A percentile compares a stretch with the other conserved stretches of the same genome.
These are phyloP conservation scores for Aureobasidium sp. DNA, from an alignment of 2,329 filamentous ascomycete species.

Conservation along the genomic window DNA sequence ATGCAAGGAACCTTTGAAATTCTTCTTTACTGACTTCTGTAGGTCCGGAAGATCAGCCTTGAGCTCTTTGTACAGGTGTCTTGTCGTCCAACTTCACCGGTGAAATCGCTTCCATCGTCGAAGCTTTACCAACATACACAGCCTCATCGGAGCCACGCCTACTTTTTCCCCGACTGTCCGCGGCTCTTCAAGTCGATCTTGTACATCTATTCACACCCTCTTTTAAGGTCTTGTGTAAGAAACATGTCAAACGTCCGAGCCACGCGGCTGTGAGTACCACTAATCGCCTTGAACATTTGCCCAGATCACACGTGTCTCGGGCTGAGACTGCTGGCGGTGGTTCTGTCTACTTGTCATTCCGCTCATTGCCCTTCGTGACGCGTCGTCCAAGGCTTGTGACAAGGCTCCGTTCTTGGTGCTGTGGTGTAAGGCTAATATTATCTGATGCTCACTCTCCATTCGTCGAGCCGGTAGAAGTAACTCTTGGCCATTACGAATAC, in stretches of 20 bases:
- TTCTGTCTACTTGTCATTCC: too few species aligned
- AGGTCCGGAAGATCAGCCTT: too few species aligned
- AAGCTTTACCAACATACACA: not conserved
- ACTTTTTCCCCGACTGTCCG: not conserved
- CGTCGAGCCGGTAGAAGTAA: not conserved
- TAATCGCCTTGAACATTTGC: not conserved
- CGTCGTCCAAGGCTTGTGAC: not conserved
- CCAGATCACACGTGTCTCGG: not conserved
- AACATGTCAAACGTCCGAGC: not conserved
- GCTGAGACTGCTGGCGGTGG: not conserved
- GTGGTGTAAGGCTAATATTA: not conserved
- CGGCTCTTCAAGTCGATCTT: not conserved
- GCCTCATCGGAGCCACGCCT: not conserved
- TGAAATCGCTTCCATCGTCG: not conserved
- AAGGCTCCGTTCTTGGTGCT: not conserved
- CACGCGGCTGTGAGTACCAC: constrained; percentile 4
- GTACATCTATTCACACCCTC: not conserved
- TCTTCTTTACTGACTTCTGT: not conserved
- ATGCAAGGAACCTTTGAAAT: not conserved
- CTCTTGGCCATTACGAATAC: not conserved
- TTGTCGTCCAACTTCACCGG: not conserved
- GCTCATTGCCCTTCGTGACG: not conserved
- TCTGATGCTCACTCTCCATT: not conserved
- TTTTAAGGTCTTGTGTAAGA: not conserved
- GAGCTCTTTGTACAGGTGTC: too few species aligned